phyloP scores from a whole-genome alignment of 1,139 yeast genomes.

The Eremothecium sinecaudum region DNA sequence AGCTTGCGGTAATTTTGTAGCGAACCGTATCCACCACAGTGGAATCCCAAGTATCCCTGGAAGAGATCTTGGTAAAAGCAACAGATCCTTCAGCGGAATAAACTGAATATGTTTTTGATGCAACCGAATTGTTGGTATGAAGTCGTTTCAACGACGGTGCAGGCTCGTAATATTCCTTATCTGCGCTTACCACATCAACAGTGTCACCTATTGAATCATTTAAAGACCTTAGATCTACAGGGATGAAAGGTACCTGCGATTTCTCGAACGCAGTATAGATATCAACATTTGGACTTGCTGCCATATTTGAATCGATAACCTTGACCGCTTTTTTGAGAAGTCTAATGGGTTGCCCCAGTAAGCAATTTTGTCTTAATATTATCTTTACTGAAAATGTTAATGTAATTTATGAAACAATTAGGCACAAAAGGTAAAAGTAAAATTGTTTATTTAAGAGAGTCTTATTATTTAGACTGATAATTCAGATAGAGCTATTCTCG shows the following conservation, averaged over 20 bases:
- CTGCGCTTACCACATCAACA: constrained; percentile 4
- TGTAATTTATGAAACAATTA: too few species aligned
- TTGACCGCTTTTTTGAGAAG: too few species aligned
- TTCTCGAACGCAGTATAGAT: constrained; percentile 16
- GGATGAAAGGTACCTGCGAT: constrained; percentile 19
- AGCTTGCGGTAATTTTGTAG: constrained; percentile 28
- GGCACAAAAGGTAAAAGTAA: too few species aligned
- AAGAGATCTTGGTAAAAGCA: constrained; percentile 8
- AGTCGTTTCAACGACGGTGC: constrained; percentile 4
- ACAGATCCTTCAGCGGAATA: constrained; percentile 9
- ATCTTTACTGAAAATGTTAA: too few species aligned
- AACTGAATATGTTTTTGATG: background rate
- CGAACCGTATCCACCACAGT: constrained; percentile 15
- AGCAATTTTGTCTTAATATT: too few species aligned
- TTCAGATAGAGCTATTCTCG: too few species aligned
- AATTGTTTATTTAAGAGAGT: too few species aligned
- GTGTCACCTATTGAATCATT: constrained; percentile 7
- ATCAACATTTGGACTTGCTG: background rate
- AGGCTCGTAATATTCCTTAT: constrained; percentile 6
- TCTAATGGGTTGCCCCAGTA: too few species aligned
- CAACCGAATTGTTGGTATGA: background rate
- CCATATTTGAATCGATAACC: too few species aligned
- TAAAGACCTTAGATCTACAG: constrained; percentile 13
- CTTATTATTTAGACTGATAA: too few species aligned
- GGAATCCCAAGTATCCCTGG: constrained; percentile 10